Evolutionary conservation across 306 rosid species (phyloP).

Genomic region (Malus sylvestris): DNA sequence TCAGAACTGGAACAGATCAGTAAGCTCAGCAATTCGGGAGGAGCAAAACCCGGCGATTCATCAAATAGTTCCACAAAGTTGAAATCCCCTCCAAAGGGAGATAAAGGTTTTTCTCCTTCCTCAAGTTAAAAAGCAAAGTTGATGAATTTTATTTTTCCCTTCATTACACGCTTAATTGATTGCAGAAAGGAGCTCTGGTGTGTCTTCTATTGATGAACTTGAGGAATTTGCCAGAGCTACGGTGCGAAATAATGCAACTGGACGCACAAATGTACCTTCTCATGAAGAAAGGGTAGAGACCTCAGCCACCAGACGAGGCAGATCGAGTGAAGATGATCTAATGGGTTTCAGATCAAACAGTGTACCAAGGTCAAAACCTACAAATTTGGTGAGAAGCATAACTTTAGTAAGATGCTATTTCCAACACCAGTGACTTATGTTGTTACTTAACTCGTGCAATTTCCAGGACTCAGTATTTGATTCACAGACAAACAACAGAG

Average conservation of each 20-base stretch:
- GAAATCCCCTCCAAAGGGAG: conserved; percentile 56
- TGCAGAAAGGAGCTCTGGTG: conserved; percentile 42
- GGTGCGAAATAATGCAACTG: conserved; percentile 31
- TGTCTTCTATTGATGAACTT: conserved; percentile 70
- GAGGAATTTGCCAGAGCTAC: conserved; percentile 67
- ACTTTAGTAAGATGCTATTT: conserved; percentile 7
- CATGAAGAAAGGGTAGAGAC: conserved; percentile 20
- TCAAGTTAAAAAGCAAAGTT: conserved; percentile 11
- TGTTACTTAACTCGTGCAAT: conserved; percentile 23
- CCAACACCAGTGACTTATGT: conserved; percentile 9
- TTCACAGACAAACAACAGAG: conserved; percentile 32
- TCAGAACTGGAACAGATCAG: conserved; percentile 40
- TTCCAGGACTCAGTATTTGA: conserved; percentile 56
- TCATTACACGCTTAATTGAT: conserved; percentile 12
- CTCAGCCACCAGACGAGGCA: conserved; percentile 29
- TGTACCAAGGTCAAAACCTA: conserved; percentile 69
- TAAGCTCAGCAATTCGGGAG: conserved; percentile 39
- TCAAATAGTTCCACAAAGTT: conserved; percentile 31
- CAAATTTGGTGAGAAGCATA: conserved; percentile 44
- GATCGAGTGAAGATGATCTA: conserved; percentile 44
- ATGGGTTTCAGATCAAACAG: conserved; percentile 59
- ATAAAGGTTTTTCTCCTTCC: conserved; percentile 41
- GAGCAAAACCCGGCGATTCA: conserved; percentile 25
- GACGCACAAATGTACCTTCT: conserved; percentile 24
- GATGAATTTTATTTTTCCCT: neutral